Evolutionary conservation across 176 grass and related monocot species (phyloP), one percentile per base, ranked within the genome.

Genomic region (Elaeis guineensis): DNA sequence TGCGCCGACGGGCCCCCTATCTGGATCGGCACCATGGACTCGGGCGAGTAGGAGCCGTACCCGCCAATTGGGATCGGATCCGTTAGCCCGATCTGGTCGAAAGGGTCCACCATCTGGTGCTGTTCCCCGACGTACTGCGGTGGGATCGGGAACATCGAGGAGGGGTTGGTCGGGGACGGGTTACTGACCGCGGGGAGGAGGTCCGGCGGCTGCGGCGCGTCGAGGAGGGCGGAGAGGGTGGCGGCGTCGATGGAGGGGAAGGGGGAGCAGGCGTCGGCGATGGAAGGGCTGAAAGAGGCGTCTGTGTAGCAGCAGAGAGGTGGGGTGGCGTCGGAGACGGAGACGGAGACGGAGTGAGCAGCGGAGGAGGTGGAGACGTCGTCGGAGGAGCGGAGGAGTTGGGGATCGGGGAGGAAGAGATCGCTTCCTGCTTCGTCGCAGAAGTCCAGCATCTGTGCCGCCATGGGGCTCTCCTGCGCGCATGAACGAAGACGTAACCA

Each of bases 211-310:
- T 84, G 69, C 57, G 70, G 66, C 66, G 69, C 50, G 23, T 81
- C 82, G 51, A 98, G 77, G 39, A 92, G 56, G 24, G 81, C 79
- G 0, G 81, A 72, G 49, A 98, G 51, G 25, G 51, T 3, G 49
- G 22, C 16, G 63, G 63, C 48, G 57, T 97, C 4, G 21, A 24
- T 48, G 51, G 22, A 16, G 52, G 18, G 17, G 8, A 53, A 25
- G 17, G 64, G 29, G 23, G 50, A 66, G 17, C 82, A 78, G 21
- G 17, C 17, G 62, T 65, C 24, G 19, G 19, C 5, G 30, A 6
- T 21, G 17, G 23, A 64, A 59, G 56, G 35, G 11, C 35, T 44
- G 1, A 44, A 44, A 9, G 11, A 44, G 35, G 35, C 74, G 1
- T 73, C 81, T 48, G 83, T 69, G 65, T n/a, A 32, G 25, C 51